phyloP scores from a whole-genome alignment of 257 asterid species.

The Handroanthus guayacan region DNA sequence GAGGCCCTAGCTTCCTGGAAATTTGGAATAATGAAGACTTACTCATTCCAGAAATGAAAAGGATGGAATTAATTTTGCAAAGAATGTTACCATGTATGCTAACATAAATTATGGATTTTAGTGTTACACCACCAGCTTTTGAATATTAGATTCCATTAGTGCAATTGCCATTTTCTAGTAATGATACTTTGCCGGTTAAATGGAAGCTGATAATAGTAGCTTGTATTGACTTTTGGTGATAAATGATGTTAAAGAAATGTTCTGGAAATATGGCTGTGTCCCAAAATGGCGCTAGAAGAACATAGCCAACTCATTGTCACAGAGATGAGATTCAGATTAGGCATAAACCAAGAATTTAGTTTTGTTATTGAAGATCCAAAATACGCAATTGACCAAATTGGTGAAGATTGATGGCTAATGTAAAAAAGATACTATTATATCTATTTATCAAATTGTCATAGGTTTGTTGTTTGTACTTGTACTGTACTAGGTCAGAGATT shows the following conservation, averaged over 20 bases:
- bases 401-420: background rate
- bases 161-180: background rate
- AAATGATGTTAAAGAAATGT: background rate
- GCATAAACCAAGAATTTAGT: background rate
- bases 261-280: background rate
- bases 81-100: background rate
- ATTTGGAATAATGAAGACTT: no score
- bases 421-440: background rate
- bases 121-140: background rate
- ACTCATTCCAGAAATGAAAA: background rate
- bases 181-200: background rate
- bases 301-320: conserved; percentile 5
- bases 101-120: background rate
- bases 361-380: background rate
- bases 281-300: background rate
- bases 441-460: conserved; percentile 4
- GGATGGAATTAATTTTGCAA: background rate
- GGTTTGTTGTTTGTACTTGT: conserved; percentile 33
- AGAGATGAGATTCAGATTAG: background rate
- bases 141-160: background rate
- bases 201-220: conserved; percentile 1
- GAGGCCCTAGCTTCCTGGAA: no score
- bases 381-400: background rate
- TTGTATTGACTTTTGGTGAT: background rate
- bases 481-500: conserved; percentile 63